phyloP scores from a whole-genome alignment of 2,329 filamentous ascomycete species.

The Ambrosiella beaveri region DNA sequence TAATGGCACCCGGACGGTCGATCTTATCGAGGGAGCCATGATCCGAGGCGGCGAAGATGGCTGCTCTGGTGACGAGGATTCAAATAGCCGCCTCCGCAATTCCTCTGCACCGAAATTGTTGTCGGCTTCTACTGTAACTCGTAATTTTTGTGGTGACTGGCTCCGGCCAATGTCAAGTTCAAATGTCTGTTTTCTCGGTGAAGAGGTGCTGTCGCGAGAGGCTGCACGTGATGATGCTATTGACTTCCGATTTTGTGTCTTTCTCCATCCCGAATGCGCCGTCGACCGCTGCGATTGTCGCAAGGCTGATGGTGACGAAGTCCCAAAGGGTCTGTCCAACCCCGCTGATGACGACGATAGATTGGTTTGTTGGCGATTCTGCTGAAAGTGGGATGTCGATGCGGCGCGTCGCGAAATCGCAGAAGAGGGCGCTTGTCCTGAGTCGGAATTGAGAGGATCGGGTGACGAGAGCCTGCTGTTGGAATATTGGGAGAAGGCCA shows the following conservation, averaged over 20 bases:
- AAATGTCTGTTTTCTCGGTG: slow-evolving; percentile 39
- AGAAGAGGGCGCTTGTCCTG: slow-evolving; percentile 3
- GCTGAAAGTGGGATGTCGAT: not conserved
- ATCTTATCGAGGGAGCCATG: slow-evolving; percentile 1
- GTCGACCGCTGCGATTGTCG: not conserved
- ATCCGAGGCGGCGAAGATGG: slow-evolving; percentile 12
- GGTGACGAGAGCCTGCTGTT: slow-evolving; percentile 8
- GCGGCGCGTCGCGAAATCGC: slow-evolving; percentile 7
- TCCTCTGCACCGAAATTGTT: slow-evolving; percentile 19
- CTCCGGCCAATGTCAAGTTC: slow-evolving; percentile 37
- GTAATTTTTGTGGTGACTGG: slow-evolving; percentile 32
- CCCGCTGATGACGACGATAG: not conserved
- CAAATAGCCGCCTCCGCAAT: slow-evolving; percentile 26
- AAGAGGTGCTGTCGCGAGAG: slow-evolving; percentile 16
- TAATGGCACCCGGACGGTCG: slow-evolving; percentile 8
- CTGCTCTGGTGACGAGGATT: slow-evolving; percentile 20
- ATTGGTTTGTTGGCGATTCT: not conserved
- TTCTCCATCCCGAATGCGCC: not conserved
- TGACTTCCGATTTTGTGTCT: not conserved
- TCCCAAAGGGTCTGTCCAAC: not conserved
- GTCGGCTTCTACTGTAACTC: slow-evolving; percentile 38
- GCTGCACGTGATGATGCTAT: not conserved
- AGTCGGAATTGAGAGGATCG: slow-evolving; percentile 12
- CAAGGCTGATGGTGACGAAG: not conserved
- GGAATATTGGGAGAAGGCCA: not conserved